Percentiles rank a stretch among this genome's conserved stretches.
Evolutionary conservation across 2,329 filamentous ascomycete genomes (phyloP).

Genomic region (Stachybotrys elegans): DNA sequence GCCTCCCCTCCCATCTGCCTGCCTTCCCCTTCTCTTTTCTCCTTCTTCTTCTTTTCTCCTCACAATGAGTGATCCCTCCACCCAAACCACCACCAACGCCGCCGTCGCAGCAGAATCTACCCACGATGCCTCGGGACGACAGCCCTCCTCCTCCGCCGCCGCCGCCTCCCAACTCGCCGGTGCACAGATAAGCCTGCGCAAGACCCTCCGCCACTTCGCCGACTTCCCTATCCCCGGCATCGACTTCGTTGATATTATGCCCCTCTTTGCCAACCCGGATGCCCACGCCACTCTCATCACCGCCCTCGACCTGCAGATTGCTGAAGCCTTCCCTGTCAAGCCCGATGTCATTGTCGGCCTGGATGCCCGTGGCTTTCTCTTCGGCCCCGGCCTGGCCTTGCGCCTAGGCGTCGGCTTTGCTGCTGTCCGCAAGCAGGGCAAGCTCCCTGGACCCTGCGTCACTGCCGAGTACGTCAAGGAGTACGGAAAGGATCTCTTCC

Average conservation of each 20-base stretch:
- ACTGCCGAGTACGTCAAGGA: conserved; percentile 91
- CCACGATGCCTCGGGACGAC: conserved; percentile 58
- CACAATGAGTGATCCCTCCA: conserved; percentile 26
- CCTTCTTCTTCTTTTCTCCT: conserved; percentile 17
- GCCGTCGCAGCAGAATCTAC: conserved; percentile 22
- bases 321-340: conserved; percentile 56
- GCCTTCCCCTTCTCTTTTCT: conserved; percentile 23
- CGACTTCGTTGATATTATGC: conserved; percentile 96
- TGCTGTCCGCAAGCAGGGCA: conserved; percentile 90
- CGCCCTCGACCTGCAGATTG: conserved; percentile 79
- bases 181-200: conserved; percentile 66
- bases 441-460: conserved; percentile 84
- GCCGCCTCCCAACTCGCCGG: conserved; percentile 59
- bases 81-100: conserved; percentile 20
- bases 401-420: conserved; percentile 81
- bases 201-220: conserved; percentile 75
- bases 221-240: conserved; percentile 93
- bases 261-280: conserved; percentile 76
- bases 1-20: conserved; percentile 20
- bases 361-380: conserved; percentile 91
- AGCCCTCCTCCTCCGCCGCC: conserved; percentile 58
- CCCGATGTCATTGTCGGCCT: conserved; percentile 91
- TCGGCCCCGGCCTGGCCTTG: conserved; percentile 84
- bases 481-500: conserved; percentile 91
- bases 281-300: conserved; percentile 74